Evolutionary conservation across 2,329 filamentous ascomycete genomes (phyloP).

Genomic region (Fusarium neocosmosporiellum): DNA sequence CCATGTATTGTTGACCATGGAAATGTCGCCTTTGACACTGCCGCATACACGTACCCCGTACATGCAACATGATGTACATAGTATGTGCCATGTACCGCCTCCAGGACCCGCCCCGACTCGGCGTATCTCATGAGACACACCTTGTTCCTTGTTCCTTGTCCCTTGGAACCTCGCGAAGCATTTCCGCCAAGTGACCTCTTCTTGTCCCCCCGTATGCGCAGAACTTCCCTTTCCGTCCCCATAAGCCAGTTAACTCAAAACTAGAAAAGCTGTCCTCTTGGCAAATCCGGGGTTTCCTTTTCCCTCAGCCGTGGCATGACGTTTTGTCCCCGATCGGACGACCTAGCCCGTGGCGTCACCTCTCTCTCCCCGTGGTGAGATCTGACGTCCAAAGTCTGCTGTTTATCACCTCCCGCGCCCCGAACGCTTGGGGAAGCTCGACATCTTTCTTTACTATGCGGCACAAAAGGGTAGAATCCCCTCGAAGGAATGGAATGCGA

Average conservation of each 20-base stretch:
- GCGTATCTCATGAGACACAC: neutral
- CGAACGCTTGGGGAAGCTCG: neutral
- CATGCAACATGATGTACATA: neutral
- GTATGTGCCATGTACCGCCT: neutral
- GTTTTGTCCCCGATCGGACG: neutral
- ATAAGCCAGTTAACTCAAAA: no score
- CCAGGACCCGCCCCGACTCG: neutral
- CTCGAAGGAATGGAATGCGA: neutral
- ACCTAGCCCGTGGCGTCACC: conserved; percentile 6
- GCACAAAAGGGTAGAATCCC: neutral
- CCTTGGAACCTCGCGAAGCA: neutral
- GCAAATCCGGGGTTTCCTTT: conserved; percentile 4
- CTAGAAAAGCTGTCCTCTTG: neutral
- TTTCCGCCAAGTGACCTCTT: neutral
- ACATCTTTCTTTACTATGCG: neutral
- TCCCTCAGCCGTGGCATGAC: conserved; percentile 9
- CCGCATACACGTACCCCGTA: neutral
- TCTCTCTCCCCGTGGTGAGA: conserved; percentile 2
- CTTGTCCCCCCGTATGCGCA: neutral
- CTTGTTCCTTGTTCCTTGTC: no score
- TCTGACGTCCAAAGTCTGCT: conserved; percentile 14
- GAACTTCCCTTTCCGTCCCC: conserved; percentile 1
- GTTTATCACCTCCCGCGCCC: neutral
- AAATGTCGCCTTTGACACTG: neutral
- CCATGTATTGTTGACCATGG: neutral